These are phyloP conservation scores for Sonneratia alba DNA, from an alignment of 345 rosid species.

Conservation along the genomic window DNA sequence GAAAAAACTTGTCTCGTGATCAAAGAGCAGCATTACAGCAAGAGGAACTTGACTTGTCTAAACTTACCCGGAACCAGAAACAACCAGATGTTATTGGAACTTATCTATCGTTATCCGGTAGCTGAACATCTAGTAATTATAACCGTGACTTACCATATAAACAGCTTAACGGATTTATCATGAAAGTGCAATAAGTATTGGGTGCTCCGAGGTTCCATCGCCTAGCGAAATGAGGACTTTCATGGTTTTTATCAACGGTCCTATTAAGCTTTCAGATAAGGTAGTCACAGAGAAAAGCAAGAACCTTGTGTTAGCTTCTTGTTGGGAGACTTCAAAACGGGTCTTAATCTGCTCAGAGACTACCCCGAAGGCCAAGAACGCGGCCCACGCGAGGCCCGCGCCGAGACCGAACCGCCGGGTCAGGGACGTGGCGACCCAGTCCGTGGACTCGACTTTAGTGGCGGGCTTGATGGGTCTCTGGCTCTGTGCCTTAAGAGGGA, in stretches of 20 bases:
- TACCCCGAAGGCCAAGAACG: slow-evolving; percentile 67
- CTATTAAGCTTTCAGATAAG: background rate
- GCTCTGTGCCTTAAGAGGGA: slow-evolving; percentile 22
- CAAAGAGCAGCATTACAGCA: too few relatives aligned
- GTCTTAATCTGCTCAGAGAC: slow-evolving; percentile 87
- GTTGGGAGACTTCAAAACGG: slow-evolving; percentile 63
- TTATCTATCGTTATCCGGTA: background rate
- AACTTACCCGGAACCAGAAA: background rate
- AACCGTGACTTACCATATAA: background rate
- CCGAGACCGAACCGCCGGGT: slow-evolving; percentile 87
- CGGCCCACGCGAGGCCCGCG: slow-evolving; percentile 89
- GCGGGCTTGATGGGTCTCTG: slow-evolving; percentile 24
- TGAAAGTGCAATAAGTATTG: background rate
- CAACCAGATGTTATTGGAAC: too few relatives aligned
- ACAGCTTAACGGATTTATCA: background rate
- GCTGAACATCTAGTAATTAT: background rate
- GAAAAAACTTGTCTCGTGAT: too few relatives aligned
- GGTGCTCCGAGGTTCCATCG: background rate
- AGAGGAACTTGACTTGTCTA: too few relatives aligned
- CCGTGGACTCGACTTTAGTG: slow-evolving; percentile 48
- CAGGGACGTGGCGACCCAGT: slow-evolving; percentile 80
- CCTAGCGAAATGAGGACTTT: background rate
- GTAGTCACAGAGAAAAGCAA: background rate
- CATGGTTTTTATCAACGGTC: background rate
- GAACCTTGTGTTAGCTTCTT: slow-evolving; percentile 77